Evolutionary conservation across 345 rosid species (phyloP).

Genomic region (Camelina hispida): DNA sequence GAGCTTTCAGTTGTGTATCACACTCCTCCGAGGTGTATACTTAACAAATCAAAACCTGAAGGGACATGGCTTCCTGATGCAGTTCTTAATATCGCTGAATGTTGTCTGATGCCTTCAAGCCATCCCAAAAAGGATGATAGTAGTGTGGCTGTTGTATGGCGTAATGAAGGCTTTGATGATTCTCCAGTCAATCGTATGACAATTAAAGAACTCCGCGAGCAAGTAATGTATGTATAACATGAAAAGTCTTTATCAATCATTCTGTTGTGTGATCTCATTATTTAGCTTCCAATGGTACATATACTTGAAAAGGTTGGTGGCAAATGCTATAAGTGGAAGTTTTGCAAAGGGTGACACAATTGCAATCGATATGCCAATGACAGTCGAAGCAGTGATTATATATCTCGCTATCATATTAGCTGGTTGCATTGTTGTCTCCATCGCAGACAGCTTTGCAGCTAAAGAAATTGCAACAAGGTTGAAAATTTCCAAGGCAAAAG

Average conservation of each 20-base stretch:
- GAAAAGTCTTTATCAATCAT: constrained; percentile 8
- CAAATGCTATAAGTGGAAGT: constrained; percentile 61
- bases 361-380: constrained; percentile 98
- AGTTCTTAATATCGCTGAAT: constrained; percentile 75
- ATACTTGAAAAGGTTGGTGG: constrained; percentile 69
- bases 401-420: constrained; percentile 81
- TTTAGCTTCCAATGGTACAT: constrained; percentile 15
- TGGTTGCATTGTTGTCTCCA: constrained; percentile 84
- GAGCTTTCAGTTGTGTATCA: constrained; percentile 70
- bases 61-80: constrained; percentile 88
- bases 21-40: constrained; percentile 66
- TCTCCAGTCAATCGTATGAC: constrained; percentile 58
- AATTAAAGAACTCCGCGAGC: constrained; percentile 65
- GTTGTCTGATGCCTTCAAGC: constrained; percentile 65
- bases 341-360: constrained; percentile 82
- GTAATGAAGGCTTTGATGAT: constrained; percentile 70
- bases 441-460: constrained; percentile 94
- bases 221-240: constrained; percentile 69
- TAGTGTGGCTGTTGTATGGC: constrained; percentile 74
- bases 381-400: constrained; percentile 77
- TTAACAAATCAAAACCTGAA: constrained; percentile 59
- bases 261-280: not conserved
- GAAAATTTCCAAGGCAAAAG: constrained; percentile 76
- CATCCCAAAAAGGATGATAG: constrained; percentile 64
- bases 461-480: constrained; percentile 83